These are phyloP conservation scores for Nepenthes mirabilis DNA, from an alignment of 148 eudicot species.

Conservation along the genomic window DNA sequence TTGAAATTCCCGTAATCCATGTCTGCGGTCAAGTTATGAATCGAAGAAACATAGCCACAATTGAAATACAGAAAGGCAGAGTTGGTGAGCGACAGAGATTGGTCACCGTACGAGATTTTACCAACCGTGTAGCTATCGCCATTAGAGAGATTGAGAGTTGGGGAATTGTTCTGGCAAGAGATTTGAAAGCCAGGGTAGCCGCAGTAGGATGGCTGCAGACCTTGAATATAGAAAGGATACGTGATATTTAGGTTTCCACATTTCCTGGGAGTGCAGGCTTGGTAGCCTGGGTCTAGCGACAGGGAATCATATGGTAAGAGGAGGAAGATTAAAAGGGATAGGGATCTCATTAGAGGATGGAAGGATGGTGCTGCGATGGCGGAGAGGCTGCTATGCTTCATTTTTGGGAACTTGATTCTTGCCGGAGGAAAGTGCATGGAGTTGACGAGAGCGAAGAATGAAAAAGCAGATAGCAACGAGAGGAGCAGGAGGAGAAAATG, in stretches of 20 bases:
- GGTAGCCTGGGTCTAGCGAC: constrained; percentile 4
- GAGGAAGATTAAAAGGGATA: neutral
- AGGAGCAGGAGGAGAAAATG: too few relatives aligned
- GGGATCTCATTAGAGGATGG: too few relatives aligned
- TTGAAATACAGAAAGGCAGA: constrained; percentile 1
- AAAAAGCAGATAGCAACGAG: too few relatives aligned
- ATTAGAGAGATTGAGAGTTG: constrained; percentile 1
- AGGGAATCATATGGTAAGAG: neutral
- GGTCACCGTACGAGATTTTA: neutral
- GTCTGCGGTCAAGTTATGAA: constrained; percentile 7
- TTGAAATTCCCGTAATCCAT: too few relatives aligned
- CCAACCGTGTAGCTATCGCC: constrained; percentile 2
- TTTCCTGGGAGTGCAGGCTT: constrained; percentile 3
- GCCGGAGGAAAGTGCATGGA: too few relatives aligned
- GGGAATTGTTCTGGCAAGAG: neutral
- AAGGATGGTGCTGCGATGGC: too few relatives aligned
- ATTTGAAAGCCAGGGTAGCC: constrained; percentile 6
- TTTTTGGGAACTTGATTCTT: too few relatives aligned
- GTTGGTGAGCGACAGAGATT: constrained; percentile 3
- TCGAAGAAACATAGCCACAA: neutral
- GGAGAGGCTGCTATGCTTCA: too few relatives aligned
- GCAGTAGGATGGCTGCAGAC: neutral
- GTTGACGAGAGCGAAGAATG: too few relatives aligned
- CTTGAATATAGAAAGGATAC: constrained; percentile 8
- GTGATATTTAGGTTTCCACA: constrained; percentile 6